A percentile compares a stretch with the other conserved stretches of the same genome.
phyloP scores from a whole-genome alignment of 2,329 filamentous ascomycete species.

The Colletotrichum navitas region DNA sequence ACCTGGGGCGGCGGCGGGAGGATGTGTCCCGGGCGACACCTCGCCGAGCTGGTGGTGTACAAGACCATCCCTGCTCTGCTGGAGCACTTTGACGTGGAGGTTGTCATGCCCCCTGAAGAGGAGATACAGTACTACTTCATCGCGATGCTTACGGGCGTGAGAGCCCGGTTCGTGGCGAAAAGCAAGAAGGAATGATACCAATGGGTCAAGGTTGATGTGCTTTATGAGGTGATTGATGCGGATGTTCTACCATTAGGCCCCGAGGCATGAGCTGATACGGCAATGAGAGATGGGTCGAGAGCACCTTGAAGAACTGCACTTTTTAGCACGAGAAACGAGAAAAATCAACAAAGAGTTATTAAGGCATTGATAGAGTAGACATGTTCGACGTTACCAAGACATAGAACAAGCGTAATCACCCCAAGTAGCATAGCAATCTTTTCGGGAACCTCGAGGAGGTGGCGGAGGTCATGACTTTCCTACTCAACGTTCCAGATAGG shows the following conservation, averaged over 20 bases:
- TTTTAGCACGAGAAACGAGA: background rate
- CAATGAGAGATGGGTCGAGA: background rate
- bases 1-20: slow-evolving; percentile 66
- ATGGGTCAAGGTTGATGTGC: too few species aligned
- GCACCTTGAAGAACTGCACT: background rate
- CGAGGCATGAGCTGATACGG: too few species aligned
- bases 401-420: background rate
- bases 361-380: background rate
- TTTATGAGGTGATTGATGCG: too few species aligned
- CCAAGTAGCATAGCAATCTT: too few species aligned
- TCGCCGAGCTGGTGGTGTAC: slow-evolving; percentile 64
- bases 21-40: slow-evolving; percentile 63
- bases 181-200: background rate
- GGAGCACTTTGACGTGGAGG: slow-evolving; percentile 59
- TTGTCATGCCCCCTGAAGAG: slow-evolving; percentile 54
- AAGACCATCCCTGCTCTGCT: slow-evolving; percentile 59
- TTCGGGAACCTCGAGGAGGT: too few species aligned
- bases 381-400: background rate
- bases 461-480: too few species aligned
- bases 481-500: too few species aligned
- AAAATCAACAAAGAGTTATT: background rate
- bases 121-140: slow-evolving; percentile 63
- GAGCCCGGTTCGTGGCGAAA: slow-evolving; percentile 53
- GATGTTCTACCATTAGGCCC: background rate
- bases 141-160: slow-evolving; percentile 64